phyloP scores from a whole-genome alignment of 2,329 filamentous ascomycete species.

The Basipetospora chlamydospora region DNA sequence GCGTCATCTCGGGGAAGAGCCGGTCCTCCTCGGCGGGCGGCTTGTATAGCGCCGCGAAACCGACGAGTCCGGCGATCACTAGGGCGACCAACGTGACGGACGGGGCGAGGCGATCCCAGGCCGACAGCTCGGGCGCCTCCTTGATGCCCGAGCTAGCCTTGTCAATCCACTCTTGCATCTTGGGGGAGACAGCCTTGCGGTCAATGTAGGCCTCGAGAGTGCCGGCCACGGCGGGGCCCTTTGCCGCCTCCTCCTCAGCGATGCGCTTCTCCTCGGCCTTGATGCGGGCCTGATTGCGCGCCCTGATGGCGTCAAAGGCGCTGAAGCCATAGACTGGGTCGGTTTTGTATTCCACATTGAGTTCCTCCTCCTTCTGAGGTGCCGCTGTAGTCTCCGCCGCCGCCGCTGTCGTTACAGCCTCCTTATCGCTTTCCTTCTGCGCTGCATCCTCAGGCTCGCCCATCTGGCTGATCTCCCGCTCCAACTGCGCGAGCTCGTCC shows the following conservation, averaged over 20 bases:
- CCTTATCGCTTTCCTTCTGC: conserved; percentile 8
- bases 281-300: conserved; percentile 32
- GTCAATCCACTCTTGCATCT: conserved; percentile 25
- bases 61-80: conserved; percentile 26
- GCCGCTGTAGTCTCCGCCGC: conserved; percentile 10
- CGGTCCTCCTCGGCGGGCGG: conserved; percentile 19
- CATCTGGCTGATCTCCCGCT: conserved; percentile 16
- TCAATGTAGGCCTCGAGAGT: conserved; percentile 14
- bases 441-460: conserved; percentile 11
- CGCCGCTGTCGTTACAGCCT: conserved; percentile 6
- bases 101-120: conserved; percentile 41
- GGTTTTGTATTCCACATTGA: conserved; percentile 14
- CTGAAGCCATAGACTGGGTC: conserved; percentile 44
- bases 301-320: conserved; percentile 41
- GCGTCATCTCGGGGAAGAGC: conserved; percentile 45
- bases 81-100: conserved; percentile 32
- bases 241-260: conserved; percentile 24
- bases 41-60: conserved; percentile 32
- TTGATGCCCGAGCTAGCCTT: conserved; percentile 31
- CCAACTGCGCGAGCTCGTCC: conserved; percentile 42
- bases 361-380: conserved; percentile 11
- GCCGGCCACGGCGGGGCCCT: conserved; percentile 6
- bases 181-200: conserved; percentile 24
- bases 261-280: conserved; percentile 30
- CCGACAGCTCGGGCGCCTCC: conserved; percentile 34